Base-by-base conservation (phyloP, 768 basidiomycete genomes). In the Russula earlei region DNA sequence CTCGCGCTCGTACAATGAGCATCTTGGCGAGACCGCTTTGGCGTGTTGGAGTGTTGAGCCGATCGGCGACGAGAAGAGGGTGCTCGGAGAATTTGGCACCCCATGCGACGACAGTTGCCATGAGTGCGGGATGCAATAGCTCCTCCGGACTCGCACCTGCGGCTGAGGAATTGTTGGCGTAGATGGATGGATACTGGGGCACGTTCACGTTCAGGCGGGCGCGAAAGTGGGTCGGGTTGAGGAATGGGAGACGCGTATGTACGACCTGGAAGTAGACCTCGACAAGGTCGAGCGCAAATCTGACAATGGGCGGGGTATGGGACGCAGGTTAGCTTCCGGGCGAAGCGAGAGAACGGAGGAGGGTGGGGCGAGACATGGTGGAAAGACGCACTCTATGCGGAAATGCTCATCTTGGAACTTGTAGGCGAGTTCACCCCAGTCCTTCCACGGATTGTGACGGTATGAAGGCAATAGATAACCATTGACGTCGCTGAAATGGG, bases 231-330 rank as follows among this genome's bases (percentile, higher is more conserved):
- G 78, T 72, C 55, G 90, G 89, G 71, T 91, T 88, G 68, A 94
- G 81, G 49, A 93, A 79, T 48, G 93, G 91, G 55, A 90, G 76
- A 53, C 93, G 84, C 24, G 87, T 85, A 69, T 94, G 91, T 38
- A 90, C 87, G 58, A 89, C 88, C 69, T 94, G 90, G 68, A 95
- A 94, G 72, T 85, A 97, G 43, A 94, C 91, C 71, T 96, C 91
- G 65, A 95, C 84, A 51, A 96, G 84, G 71, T 97, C 92, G 50
- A 87, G 81, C 3, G 91, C 87, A 65, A 97, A 89, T 70, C 93
- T 96, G 66, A 54, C 56, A 49, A 44, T 34, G 33, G 19, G n/a
- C 49, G 63, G 62, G 64, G 44, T n/a, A n/a, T n/a, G 42, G 61
- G 14, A 40, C 33, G 41, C 27, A 54, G 20, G 45, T 50, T 41